Evolutionary conservation across 768 basidiomycete genomes (phyloP).

Genomic region (Boletus pseudopeckii): DNA sequence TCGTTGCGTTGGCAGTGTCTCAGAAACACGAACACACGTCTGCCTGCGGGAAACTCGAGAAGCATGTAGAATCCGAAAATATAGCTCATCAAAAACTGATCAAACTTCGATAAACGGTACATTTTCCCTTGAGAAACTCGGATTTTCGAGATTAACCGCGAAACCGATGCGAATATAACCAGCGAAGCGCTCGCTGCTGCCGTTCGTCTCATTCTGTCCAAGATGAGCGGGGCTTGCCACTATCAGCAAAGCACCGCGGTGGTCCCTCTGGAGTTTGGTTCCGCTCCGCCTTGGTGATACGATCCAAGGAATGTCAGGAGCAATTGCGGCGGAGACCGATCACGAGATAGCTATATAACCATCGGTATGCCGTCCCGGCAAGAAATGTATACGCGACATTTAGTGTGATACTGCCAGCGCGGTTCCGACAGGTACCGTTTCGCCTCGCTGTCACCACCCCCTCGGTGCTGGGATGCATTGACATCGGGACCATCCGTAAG

Average conservation of each 20-base stretch:
- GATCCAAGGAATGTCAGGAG: conserved; percentile 1
- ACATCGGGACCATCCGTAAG: conserved; percentile 21
- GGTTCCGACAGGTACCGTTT: conserved; percentile 18
- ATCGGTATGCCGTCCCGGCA: conserved; percentile 25
- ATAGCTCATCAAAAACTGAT: conserved; percentile 24
- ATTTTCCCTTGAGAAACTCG: conserved; percentile 15
- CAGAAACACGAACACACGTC: conserved; percentile 16
- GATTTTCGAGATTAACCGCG: conserved; percentile 27
- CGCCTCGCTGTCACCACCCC: conserved; percentile 18
- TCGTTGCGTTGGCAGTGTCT: conserved; percentile 9
- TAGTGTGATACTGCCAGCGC: conserved; percentile 6
- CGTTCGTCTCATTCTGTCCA: background rate
- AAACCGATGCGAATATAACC: conserved; percentile 10
- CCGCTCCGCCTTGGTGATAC: conserved; percentile 9
- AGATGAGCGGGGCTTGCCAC: conserved; percentile 1
- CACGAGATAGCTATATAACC: conserved; percentile 7
- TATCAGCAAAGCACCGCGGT: background rate
- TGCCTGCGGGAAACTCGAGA: conserved; percentile 17
- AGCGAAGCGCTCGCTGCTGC: conserved; percentile 1
- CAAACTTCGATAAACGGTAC: conserved; percentile 16
- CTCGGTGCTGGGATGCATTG: conserved; percentile 16
- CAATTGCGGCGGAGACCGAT: conserved; percentile 4
- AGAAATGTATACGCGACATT: conserved; percentile 12
- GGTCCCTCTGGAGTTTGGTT: conserved; percentile 5
- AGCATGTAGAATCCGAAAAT: conserved; percentile 6